Conservation (phyloP, 148 eudicot genomes). For the Chenopodium quinoa region DNA sequence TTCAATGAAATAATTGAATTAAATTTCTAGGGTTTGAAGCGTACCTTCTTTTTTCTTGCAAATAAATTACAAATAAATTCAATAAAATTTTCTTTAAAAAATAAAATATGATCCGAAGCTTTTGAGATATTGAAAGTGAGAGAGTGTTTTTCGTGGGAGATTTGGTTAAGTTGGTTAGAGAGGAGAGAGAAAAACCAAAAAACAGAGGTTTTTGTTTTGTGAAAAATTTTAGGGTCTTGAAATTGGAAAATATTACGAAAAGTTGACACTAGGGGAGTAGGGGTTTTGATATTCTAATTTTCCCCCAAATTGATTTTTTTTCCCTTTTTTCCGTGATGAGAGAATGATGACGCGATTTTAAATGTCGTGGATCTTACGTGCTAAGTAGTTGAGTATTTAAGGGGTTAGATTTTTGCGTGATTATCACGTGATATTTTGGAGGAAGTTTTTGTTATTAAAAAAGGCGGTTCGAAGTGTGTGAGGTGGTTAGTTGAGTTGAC, state of each 20-base stretch:
- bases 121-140: conserved; percentile 23
- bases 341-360: not conserved
- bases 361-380: not conserved
- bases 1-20: not conserved
- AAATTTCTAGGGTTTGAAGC: conserved; percentile 38
- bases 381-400: not conserved
- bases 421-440: accelerated
- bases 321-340: not conserved
- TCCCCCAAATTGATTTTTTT: conserved; percentile 19
- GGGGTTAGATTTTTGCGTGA: not conserved
- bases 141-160: conserved; percentile 48
- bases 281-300: conserved; percentile 30
- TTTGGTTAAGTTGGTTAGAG: conserved; percentile 50
- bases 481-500: too few relatives aligned
- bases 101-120: conserved; percentile 23
- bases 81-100: not conserved
- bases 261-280: conserved; percentile 34
- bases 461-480: not conserved
- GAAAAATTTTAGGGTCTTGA: conserved; percentile 14
- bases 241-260: conserved; percentile 24
- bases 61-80: not conserved
- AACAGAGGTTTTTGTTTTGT: conserved; percentile 5
- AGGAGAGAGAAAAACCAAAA: conserved; percentile 16
- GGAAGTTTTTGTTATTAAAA: too few relatives aligned
- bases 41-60: conserved; percentile 34